These are phyloP conservation scores for Lactifluus subvellereus DNA, from an alignment of 768 basidiomycete species.

Conservation along the genomic window DNA sequence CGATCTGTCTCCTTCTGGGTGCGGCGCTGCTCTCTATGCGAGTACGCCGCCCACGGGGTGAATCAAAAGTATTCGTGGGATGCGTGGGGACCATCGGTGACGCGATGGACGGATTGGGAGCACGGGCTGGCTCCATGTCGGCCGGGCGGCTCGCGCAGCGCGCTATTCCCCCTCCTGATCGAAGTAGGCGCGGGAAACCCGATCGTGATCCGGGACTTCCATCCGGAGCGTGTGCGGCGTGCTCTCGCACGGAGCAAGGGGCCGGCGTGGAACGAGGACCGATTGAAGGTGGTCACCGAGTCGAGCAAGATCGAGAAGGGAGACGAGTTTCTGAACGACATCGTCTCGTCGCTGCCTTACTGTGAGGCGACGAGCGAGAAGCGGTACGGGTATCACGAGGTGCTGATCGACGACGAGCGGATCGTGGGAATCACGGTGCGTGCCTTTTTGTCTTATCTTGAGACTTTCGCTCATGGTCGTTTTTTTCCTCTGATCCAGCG, in stretches of 20 bases:
- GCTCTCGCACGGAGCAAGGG: slow-evolving; percentile 7
- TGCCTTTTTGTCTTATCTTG: background rate
- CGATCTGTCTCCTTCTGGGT: slow-evolving; percentile 23
- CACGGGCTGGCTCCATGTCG: slow-evolving; percentile 16
- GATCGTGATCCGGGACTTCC: slow-evolving; percentile 17
- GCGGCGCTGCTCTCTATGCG: slow-evolving; percentile 4
- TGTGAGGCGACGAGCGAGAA: slow-evolving; percentile 21
- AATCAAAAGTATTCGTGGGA: slow-evolving; percentile 10
- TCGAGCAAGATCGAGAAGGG: slow-evolving; percentile 16
- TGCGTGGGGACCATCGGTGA: slow-evolving; percentile 13
- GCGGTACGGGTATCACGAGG: slow-evolving; percentile 20
- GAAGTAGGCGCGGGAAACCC: slow-evolving; percentile 16
- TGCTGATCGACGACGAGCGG: slow-evolving; percentile 18
- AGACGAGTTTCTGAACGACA: slow-evolving; percentile 17
- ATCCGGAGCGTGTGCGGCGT: slow-evolving; percentile 15
- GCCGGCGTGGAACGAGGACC: background rate
- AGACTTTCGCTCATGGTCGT: background rate
- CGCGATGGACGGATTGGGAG: slow-evolving; percentile 18
- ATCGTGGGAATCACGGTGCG: slow-evolving; percentile 20
- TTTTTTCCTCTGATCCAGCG: background rate
- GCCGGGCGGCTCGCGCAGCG: slow-evolving; percentile 12
- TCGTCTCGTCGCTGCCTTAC: slow-evolving; percentile 16
- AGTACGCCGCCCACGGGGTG: slow-evolving; percentile 5
- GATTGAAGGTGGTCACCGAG: slow-evolving; percentile 16
- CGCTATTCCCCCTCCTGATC: slow-evolving; percentile 15